Conservation (phyloP, 2,329 filamentous ascomycete genomes). For the Daldinia sp. region DNA sequence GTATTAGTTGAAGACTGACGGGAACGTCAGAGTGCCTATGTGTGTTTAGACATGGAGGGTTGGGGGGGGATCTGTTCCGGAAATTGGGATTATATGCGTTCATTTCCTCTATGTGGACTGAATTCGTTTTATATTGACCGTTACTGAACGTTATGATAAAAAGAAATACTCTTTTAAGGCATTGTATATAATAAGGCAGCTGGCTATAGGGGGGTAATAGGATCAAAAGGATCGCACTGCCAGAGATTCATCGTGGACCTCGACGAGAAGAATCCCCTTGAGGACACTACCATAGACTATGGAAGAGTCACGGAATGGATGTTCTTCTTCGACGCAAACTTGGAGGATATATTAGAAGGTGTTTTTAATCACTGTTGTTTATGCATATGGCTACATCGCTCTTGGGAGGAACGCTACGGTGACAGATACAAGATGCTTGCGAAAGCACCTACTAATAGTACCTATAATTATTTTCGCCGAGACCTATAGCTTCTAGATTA, state of each 20-base stretch:
- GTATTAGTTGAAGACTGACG: not conserved
- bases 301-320: not conserved
- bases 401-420: not conserved
- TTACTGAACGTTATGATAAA: no score
- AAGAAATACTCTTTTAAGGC: no score
- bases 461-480: conserved; percentile 3
- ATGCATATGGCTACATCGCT: conserved; percentile 3
- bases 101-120: no score
- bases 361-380: not conserved
- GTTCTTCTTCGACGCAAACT: not conserved
- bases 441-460: not conserved
- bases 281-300: not conserved
- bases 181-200: no score
- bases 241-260: conserved; percentile 8
- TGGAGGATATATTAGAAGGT: conserved; percentile 4
- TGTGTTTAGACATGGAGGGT: no score
- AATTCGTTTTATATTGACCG: no score
- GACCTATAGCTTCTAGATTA: conserved; percentile 8
- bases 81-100: no score
- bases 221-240: no score
- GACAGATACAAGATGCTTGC: conserved; percentile 4
- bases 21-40: not conserved
- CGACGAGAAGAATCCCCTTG: not conserved
- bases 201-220: no score
- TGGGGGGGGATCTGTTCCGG: no score